Percentiles rank a stretch among this genome's conserved stretches.
phyloP scores from a whole-genome alignment of 345 rosid species.

The Eucalyptus tenuipes region DNA sequence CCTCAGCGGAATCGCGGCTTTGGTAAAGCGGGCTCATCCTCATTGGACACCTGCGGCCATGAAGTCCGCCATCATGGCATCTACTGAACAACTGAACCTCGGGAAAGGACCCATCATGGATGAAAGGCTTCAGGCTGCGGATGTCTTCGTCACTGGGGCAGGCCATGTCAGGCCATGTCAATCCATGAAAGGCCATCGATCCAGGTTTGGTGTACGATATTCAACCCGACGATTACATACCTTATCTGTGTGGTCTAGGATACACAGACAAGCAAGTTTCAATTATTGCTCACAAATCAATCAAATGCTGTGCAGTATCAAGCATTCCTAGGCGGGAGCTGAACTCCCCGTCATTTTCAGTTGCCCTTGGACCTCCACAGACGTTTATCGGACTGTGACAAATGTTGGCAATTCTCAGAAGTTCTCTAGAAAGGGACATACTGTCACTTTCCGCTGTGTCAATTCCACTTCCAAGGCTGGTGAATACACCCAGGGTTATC shows the following conservation, averaged over 20 bases:
- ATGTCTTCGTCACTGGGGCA: slow-evolving; percentile 31
- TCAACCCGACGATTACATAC: slow-evolving; percentile 2
- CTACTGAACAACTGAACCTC: slow-evolving; percentile 17
- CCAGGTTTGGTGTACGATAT: slow-evolving; percentile 42
- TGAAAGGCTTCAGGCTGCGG: slow-evolving; percentile 19
- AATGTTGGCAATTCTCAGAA: slow-evolving; percentile 32
- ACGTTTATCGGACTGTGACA: slow-evolving; percentile 31
- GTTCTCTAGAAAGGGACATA: slow-evolving; percentile 24
- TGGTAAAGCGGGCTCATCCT: slow-evolving; percentile 25
- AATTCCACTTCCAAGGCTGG: neutral
- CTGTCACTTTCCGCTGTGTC: slow-evolving; percentile 8
- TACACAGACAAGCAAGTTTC: neutral
- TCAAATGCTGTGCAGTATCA: slow-evolving; percentile 1
- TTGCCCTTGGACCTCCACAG: slow-evolving; percentile 20
- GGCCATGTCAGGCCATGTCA: slow-evolving; percentile 63
- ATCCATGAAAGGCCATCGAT: slow-evolving; percentile 32
- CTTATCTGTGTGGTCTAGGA: neutral
- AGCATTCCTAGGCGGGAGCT: slow-evolving; percentile 16
- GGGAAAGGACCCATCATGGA: slow-evolving; percentile 23
- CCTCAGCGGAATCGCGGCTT: slow-evolving; percentile 36
- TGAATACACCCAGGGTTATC: slow-evolving; percentile 16
- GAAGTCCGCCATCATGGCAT: slow-evolving; percentile 39
- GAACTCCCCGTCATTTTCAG: slow-evolving; percentile 45
- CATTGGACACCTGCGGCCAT: slow-evolving; percentile 45
- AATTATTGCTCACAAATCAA: neutral